Evolutionary conservation across 1,284 basidiomycete genomes (phyloP).

Genomic region (Tremellales sp.): DNA sequence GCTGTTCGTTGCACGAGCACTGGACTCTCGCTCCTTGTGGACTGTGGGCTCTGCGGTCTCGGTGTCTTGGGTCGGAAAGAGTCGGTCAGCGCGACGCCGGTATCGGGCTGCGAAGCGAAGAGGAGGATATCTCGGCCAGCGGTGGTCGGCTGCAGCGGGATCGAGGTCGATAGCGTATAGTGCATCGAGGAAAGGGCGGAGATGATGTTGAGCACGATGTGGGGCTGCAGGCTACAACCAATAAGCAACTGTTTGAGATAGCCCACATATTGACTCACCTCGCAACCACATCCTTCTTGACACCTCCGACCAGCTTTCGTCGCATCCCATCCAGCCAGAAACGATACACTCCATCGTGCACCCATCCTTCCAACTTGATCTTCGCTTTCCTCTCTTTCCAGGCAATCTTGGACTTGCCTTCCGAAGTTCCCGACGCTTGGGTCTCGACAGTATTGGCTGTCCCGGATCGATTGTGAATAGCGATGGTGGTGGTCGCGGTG

Average conservation of each 20-base stretch:
- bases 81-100: conserved; percentile 26
- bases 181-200: conserved; percentile 26
- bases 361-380: conserved; percentile 44
- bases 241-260: conserved; percentile 21
- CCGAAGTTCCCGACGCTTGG: neutral
- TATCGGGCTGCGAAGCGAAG: conserved; percentile 30
- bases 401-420: neutral
- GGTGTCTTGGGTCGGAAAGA: conserved; percentile 15
- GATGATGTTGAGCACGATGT: conserved; percentile 30
- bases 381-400: conserved; percentile 12
- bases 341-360: conserved; percentile 40
- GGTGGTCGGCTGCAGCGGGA: conserved; percentile 31
- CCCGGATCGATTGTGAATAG: neutral
- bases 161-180: conserved; percentile 27
- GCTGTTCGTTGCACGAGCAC: neutral
- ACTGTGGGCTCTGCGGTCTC: conserved; percentile 1
- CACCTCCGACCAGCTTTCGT: conserved; percentile 26
- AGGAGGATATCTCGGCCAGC: conserved; percentile 39
- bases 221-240: conserved; percentile 35
- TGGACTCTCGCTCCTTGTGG: neutral
- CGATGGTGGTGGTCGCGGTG: conserved; percentile 9
- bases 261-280: conserved; percentile 32
- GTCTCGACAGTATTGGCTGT: conserved; percentile 4
- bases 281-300: conserved; percentile 26
- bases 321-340: conserved; percentile 43